These are phyloP conservation scores for Pulicaria dysenterica DNA, from an alignment of 129 eudicot species.

Conservation along the genomic window DNA sequence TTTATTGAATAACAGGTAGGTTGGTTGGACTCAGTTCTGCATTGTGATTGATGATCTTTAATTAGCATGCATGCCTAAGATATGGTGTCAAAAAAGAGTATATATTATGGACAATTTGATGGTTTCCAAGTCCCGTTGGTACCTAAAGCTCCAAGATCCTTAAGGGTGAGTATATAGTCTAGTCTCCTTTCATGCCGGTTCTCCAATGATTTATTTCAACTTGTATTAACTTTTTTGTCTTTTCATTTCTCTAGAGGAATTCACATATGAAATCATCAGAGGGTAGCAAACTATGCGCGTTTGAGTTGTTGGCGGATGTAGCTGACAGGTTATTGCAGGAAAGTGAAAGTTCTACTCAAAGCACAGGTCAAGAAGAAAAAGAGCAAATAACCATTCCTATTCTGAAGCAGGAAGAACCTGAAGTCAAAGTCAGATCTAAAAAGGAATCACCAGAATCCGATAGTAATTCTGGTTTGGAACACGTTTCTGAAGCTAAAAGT, in stretches of 20 bases:
- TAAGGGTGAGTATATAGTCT: slow-evolving; percentile 53
- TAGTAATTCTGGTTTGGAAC: slow-evolving; percentile 43
- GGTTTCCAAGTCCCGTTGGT: slow-evolving; percentile 57
- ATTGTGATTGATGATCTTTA: slow-evolving; percentile 40
- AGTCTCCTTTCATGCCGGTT: background rate
- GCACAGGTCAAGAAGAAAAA: slow-evolving; percentile 59
- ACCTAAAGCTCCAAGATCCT: slow-evolving; percentile 89
- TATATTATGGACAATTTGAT: slow-evolving; percentile 48
- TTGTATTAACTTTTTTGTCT: background rate
- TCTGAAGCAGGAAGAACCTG: slow-evolving; percentile 43
- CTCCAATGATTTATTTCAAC: slow-evolving; percentile 10
- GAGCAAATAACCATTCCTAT: slow-evolving; percentile 18
- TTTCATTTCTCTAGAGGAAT: slow-evolving; percentile 44
- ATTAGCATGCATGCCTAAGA: slow-evolving; percentile 54
- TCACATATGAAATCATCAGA: slow-evolving; percentile 40
- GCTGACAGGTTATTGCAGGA: slow-evolving; percentile 82
- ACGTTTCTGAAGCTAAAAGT: slow-evolving; percentile 36
- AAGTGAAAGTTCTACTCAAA: slow-evolving; percentile 83
- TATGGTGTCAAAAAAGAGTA: slow-evolving; percentile 70
- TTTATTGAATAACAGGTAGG: slow-evolving; percentile 27
- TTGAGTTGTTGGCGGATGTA: slow-evolving; percentile 88
- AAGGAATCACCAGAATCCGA: slow-evolving; percentile 40
- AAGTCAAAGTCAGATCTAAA: slow-evolving; percentile 33
- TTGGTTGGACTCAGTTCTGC: background rate
- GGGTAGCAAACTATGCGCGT: slow-evolving; percentile 60